Evolutionary conservation across 305 asterid species (phyloP).

Genomic region (Solanum aculeatissimum): DNA sequence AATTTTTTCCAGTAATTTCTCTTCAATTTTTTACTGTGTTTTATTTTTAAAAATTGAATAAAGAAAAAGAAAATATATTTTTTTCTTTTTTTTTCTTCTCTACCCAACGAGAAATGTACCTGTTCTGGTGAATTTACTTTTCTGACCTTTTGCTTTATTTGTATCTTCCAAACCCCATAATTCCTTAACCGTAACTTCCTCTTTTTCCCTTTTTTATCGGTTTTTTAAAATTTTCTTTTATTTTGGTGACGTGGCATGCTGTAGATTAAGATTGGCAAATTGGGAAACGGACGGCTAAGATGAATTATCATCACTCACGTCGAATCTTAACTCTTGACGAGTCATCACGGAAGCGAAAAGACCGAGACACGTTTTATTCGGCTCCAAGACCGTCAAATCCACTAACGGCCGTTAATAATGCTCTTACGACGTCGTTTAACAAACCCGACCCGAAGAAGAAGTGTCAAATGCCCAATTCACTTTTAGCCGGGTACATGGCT

Average conservation of each 20-base stretch:
- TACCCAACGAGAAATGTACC: background rate
- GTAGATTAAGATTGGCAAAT: background rate
- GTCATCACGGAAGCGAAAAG: slow-evolving; percentile 44
- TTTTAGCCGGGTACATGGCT: slow-evolving; percentile 62
- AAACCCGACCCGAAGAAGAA: slow-evolving; percentile 15
- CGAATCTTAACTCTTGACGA: slow-evolving; percentile 25
- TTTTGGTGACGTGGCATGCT: slow-evolving; percentile 1
- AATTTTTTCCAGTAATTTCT: background rate
- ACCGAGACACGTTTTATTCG: slow-evolving; percentile 17
- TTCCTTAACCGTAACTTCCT: background rate
- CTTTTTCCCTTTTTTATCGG: background rate
- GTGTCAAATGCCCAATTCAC: slow-evolving; percentile 20
- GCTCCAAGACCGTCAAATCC: slow-evolving; percentile 20
- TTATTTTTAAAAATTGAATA: background rate
- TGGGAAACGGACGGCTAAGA: slow-evolving; percentile 24
- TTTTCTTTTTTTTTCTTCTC: background rate
- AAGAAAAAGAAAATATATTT: background rate
- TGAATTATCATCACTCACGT: slow-evolving; percentile 33
- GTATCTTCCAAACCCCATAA: background rate
- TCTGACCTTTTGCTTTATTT: background rate
- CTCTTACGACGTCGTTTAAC: slow-evolving; percentile 17
- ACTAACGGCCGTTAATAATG: slow-evolving; percentile 13
- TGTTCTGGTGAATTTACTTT: background rate
- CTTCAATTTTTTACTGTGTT: background rate
- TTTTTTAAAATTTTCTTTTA: background rate